Evolutionary conservation across 331 rosid species (phyloP).

Genomic region (Saraca asoca): DNA sequence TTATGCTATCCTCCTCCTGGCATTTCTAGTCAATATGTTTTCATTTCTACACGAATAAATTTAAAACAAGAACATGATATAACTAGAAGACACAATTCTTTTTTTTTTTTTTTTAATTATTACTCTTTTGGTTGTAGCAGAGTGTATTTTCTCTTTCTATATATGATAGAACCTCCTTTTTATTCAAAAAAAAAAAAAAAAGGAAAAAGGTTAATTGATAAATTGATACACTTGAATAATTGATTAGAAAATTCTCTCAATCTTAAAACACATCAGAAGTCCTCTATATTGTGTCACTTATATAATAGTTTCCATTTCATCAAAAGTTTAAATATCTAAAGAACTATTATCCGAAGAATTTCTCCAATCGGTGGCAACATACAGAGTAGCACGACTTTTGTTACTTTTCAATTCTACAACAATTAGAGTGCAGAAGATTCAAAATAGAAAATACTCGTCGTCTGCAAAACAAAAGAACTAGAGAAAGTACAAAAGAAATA

Average conservation of each 20-base stretch:
- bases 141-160: background rate
- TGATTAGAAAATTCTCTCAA: constrained; percentile 14
- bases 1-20: background rate
- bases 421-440: background rate
- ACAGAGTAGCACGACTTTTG: background rate
- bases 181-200: no score
- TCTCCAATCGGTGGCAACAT: background rate
- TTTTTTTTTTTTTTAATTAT: background rate
- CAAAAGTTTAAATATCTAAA: background rate
- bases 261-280: background rate
- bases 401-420: background rate
- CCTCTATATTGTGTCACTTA: background rate
- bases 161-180: background rate
- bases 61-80: background rate
- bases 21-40: background rate
- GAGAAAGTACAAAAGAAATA: background rate
- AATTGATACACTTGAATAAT: background rate
- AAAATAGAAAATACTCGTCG: background rate
- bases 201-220: no score
- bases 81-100: background rate
- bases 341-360: background rate
- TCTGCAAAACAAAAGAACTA: background rate
- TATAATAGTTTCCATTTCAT: background rate
- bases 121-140: background rate
- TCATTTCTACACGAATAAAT: background rate